These are phyloP conservation scores for Aspergillus fumigatus DNA, from an alignment of 2,329 filamentous ascomycete genomes.

Conservation along the genomic window DNA sequence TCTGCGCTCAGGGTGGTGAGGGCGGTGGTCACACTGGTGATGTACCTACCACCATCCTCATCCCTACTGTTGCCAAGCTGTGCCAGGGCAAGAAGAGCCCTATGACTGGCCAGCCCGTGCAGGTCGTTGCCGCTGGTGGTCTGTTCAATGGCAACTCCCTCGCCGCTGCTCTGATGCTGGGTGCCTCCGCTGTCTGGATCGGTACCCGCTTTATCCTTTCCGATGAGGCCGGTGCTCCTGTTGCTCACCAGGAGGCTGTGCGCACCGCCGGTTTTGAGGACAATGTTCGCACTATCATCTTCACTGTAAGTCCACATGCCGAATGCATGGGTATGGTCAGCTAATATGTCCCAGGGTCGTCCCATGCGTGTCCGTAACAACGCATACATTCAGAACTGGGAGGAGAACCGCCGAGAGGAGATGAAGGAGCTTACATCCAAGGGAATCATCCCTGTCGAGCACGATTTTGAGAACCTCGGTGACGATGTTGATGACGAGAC, in stretches of 20 bases:
- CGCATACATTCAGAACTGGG: conserved; percentile 92
- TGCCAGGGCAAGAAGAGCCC: conserved; percentile 78
- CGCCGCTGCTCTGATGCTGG: conserved; percentile 87
- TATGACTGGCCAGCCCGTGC: conserved; percentile 79
- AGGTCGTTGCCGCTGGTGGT: conserved; percentile 89
- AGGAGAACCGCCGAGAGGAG: conserved; percentile 81
- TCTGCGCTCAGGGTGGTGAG: conserved; percentile 97
- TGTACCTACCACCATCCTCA: conserved; percentile 85
- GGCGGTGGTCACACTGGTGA: conserved; percentile 95
- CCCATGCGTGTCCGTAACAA: conserved; percentile 92
- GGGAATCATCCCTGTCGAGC: conserved; percentile 89
- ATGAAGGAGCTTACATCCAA: conserved; percentile 88
- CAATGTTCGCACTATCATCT: conserved; percentile 95
- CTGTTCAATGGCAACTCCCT: conserved; percentile 89
- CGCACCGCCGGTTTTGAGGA: conserved; percentile 89
- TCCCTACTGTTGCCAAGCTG: conserved; percentile 83
- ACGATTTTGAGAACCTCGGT: conserved; percentile 81
- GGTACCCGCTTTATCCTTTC: conserved; percentile 92
- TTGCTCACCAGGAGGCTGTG: conserved; percentile 93
- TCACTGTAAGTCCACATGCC: conserved; percentile 56
- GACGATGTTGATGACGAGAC: conserved; percentile 73
- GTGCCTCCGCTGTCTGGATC: conserved; percentile 89
- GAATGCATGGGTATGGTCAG: neutral
- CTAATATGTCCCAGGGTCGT: conserved; percentile 55
- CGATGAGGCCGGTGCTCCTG: conserved; percentile 90